These are phyloP conservation scores for Cubamyces lactineus DNA, from an alignment of 768 basidiomycete species.

Conservation along the genomic window DNA sequence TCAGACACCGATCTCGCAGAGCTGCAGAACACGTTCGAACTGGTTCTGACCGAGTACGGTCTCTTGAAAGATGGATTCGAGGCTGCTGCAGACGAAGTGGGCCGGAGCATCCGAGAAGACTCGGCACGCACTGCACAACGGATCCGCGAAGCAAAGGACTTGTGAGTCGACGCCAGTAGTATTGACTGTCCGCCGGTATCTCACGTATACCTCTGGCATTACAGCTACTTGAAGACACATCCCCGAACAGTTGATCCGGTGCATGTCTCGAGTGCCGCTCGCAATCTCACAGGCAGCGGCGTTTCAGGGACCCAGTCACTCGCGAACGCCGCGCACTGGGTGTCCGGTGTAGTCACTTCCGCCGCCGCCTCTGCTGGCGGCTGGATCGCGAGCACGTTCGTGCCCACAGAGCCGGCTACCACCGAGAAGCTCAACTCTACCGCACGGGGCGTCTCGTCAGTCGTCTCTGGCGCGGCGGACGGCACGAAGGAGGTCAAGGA, in stretches of 20 bases:
- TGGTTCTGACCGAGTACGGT: slow-evolving; percentile 28
- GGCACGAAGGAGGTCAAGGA: slow-evolving; percentile 23
- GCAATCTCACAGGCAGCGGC: slow-evolving; percentile 12
- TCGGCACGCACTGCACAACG: slow-evolving; percentile 20
- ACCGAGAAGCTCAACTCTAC: slow-evolving; percentile 19
- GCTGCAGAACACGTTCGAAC: slow-evolving; percentile 30
- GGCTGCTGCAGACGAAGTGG: slow-evolving; percentile 32
- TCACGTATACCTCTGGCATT: not conserved
- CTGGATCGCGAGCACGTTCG: slow-evolving; percentile 28
- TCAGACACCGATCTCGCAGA: slow-evolving; percentile 9
- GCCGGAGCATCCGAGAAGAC: slow-evolving; percentile 27
- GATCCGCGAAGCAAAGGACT: slow-evolving; percentile 16
- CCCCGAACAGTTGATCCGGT: slow-evolving; percentile 24
- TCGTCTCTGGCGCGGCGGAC: slow-evolving; percentile 12
- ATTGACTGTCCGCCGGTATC: not conserved
- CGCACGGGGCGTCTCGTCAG: slow-evolving; percentile 16
- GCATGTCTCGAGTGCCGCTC: slow-evolving; percentile 18
- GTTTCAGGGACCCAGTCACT: slow-evolving; percentile 23
- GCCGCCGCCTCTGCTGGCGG: slow-evolving; percentile 30
- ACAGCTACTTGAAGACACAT: slow-evolving; percentile 21
- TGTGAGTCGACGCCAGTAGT: slow-evolving; percentile 12
- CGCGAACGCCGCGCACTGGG: slow-evolving; percentile 23
- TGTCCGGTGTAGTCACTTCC: slow-evolving; percentile 22
- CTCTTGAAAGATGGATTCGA: slow-evolving; percentile 31
- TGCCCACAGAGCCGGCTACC: slow-evolving; percentile 18